Base-by-base conservation (phyloP, 176 grass and related monocot species). In the Bothriochloa decipiens region DNA sequence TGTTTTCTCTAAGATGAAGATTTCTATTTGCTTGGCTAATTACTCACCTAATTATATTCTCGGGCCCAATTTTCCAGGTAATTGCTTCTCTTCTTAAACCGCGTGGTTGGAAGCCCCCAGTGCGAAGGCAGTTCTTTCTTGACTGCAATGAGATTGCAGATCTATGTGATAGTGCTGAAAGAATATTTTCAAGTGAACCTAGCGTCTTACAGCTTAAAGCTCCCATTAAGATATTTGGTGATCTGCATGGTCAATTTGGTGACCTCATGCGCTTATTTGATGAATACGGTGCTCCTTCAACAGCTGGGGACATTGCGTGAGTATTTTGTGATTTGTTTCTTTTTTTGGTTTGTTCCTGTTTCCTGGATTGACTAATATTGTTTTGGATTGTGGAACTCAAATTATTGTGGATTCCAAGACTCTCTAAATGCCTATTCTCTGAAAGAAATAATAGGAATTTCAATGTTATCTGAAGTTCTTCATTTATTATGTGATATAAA, bases 101-200 rank as follows among this genome's bases (percentile, higher is more conserved):
- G 50, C 93, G 96, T 78, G 96, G 96, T 83, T 99, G 96, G 96
- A 99, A 93, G 75, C 96, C 96, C 53, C 96, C 96, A 86, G 96
- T 98, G 80, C 88, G 88, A 83, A 92, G 96, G 60, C 93, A 99
- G 74, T 99, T 99, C 78, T 94, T 99, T 43, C 87, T 99, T 71
- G 96, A 99, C 84, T 99, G 96, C 75, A 99, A 99, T 79, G 96
- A 99, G 85, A 99, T 99, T 83, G 93, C 96, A 96, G 96, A 99
- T 78, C 81, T 99, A 28, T 99, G 96, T 81, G 96, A 99, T 77
- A 89, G 82, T 50, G 93, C 91, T 3, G 96, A 99, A 82, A 96
- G 91, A 87, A 93, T 99, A 90, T 96, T 99, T 92, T 80, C 93
- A 86, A 90, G 85, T 75, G 96, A 96, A 83, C 91, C 96, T 79